A percentile compares a stretch with the other conserved stretches of the same genome.
These are phyloP conservation scores for Pythium inflatum DNA, from an alignment of 352 stramenopile species.

Conservation along the genomic window DNA sequence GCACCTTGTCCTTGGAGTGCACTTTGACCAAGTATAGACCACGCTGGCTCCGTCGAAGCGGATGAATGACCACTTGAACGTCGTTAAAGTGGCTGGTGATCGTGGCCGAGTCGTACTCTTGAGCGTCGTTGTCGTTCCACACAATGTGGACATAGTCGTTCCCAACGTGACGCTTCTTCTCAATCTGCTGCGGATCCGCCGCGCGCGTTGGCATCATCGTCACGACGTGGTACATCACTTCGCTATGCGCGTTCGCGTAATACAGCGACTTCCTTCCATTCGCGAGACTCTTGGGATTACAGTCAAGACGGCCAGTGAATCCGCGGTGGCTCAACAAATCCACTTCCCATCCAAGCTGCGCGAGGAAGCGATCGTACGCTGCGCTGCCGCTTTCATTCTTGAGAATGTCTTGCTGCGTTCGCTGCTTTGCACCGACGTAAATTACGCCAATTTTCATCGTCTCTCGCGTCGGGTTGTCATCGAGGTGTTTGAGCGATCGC, in stretches of 20 bases:
- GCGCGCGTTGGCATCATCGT: conserved; percentile 88
- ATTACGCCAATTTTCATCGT: conserved; percentile 91
- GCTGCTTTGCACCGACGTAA: conserved; percentile 78
- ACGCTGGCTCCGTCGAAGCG: conserved; percentile 59
- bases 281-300: conserved; percentile 80
- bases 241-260: conserved; percentile 80
- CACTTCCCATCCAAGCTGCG: conserved; percentile 82
- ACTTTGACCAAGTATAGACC: conserved; percentile 81
- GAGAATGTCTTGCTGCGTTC: conserved; percentile 81
- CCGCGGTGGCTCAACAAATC: conserved; percentile 68
- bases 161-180: conserved; percentile 89
- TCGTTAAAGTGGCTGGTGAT: conserved; percentile 91
- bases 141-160: conserved; percentile 90
- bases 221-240: conserved; percentile 89
- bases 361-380: conserved; percentile 71
- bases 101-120: conserved; percentile 80
- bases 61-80: conserved; percentile 87
- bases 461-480: conserved; percentile 86
- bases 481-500: conserved; percentile 79
- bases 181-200: conserved; percentile 82
- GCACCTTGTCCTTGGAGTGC: conserved; percentile 82
- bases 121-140: conserved; percentile 81
- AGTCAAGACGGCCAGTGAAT: conserved; percentile 78
- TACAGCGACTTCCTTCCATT: conserved; percentile 78
- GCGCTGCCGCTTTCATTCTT: conserved; percentile 71